A percentile compares a stretch with the other conserved stretches of the same genome.
Conservation (phyloP, 176 grass and related monocot genomes). For the Canna indica region DNA sequence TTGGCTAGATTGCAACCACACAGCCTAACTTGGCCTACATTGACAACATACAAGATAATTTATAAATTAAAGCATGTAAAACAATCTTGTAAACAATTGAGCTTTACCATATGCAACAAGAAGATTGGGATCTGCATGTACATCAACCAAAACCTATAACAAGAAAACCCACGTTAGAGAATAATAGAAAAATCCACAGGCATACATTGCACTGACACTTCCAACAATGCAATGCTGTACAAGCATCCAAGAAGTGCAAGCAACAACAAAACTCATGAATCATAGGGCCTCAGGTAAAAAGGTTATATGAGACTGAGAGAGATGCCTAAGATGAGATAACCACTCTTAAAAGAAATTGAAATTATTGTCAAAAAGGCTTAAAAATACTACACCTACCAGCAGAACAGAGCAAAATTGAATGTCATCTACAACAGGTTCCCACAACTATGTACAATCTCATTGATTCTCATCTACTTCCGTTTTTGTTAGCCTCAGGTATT, state of each 20-base stretch:
- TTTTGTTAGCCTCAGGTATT: not conserved
- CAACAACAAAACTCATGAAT: not conserved
- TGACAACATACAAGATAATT: not conserved
- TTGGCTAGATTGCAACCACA: not conserved
- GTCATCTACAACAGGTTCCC: not conserved
- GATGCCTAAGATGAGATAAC: not conserved
- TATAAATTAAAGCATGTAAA: not conserved
- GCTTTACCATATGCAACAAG: slow-evolving; percentile 87
- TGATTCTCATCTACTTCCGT: not conserved
- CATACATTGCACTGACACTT: not conserved
- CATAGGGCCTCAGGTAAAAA: not conserved
- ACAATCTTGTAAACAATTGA: not conserved
- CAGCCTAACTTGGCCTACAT: no score
- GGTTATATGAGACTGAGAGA: not conserved
- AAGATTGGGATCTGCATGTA: slow-evolving; percentile 75
- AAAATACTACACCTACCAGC: not conserved
- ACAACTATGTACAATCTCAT: not conserved
- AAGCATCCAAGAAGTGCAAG: not conserved
- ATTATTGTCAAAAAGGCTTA: not conserved
- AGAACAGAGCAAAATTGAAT: not conserved
- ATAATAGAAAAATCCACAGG: not conserved
- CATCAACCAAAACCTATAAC: slow-evolving; percentile 86
- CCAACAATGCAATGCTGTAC: not conserved
- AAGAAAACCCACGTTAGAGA: not conserved
- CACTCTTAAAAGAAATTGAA: not conserved